Percentiles rank a stretch among this genome's conserved stretches.
These are phyloP conservation scores for Paraconiothyrium brasiliense DNA, from an alignment of 2,329 filamentous ascomycete species.

Conservation along the genomic window DNA sequence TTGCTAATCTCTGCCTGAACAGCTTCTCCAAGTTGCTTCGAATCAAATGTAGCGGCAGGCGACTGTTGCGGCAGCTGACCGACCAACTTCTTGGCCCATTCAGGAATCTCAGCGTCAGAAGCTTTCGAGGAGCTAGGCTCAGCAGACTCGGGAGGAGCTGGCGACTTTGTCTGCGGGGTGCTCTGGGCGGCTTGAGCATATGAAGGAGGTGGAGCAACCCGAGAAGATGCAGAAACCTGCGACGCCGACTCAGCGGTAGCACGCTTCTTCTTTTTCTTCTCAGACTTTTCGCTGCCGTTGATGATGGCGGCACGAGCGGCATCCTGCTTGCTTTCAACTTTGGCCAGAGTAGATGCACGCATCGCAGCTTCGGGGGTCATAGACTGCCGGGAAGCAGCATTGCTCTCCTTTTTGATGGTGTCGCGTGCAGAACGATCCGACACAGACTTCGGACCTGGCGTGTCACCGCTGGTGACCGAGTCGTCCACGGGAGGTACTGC, in stretches of 20 bases:
- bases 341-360: constrained; percentile 52
- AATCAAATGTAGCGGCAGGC: constrained; percentile 51
- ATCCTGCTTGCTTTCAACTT: constrained; percentile 54
- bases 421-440: constrained; percentile 50
- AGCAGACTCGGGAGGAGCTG: constrained; percentile 31
- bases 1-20: constrained; percentile 61
- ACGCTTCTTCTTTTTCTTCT: constrained; percentile 75
- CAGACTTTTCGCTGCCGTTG: constrained; percentile 51
- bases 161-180: constrained; percentile 40
- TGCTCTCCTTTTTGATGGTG: constrained; percentile 48
- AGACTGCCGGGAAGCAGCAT: constrained; percentile 42
- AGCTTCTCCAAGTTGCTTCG: constrained; percentile 62
- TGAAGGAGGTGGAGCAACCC: constrained; percentile 41
- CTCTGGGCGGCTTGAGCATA: constrained; percentile 55
- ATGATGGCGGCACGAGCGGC: constrained; percentile 51
- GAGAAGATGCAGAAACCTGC: constrained; percentile 51
- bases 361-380: constrained; percentile 51
- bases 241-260: constrained; percentile 56
- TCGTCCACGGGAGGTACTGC: constrained; percentile 43
- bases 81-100: constrained; percentile 49
- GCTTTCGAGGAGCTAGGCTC: constrained; percentile 27
- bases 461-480: constrained; percentile 51
- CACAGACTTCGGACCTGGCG: constrained; percentile 41
- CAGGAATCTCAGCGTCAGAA: constrained; percentile 41
- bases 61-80: constrained; percentile 24